These are phyloP conservation scores for Dictyostelium intermedium DNA, from an alignment of 78 protist genomes.

Conservation along the genomic window DNA sequence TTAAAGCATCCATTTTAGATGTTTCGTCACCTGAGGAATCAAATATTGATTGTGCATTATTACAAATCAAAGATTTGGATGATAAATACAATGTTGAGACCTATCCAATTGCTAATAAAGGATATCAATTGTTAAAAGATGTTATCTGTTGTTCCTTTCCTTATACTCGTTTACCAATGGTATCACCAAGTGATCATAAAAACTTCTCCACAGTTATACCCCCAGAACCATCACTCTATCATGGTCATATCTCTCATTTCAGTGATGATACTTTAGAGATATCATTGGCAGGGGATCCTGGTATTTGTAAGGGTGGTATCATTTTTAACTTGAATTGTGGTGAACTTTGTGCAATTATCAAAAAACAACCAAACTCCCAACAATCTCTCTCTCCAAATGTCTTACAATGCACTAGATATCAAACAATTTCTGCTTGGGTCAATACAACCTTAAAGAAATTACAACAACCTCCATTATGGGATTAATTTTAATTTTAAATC, in stretches of 20 bases:
- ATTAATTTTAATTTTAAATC: not conserved
- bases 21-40: not conserved
- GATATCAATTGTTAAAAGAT: not conserved
- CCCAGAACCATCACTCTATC: not conserved
- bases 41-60: not conserved
- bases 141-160: not conserved
- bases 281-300: not conserved
- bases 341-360: not conserved
- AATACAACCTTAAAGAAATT: not conserved
- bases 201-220: not conserved
- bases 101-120: not conserved
- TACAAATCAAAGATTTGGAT: not conserved
- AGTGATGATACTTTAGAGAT: not conserved
- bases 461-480: conserved; percentile 12
- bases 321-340: not conserved
- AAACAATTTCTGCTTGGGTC: not conserved
- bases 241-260: not conserved
- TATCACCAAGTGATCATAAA: not conserved
- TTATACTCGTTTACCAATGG: not conserved
- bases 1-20: not conserved
- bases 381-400: not conserved
- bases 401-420: not conserved
- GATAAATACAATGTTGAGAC: not conserved
- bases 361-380: not conserved
- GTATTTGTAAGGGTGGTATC: not conserved